A percentile compares a stretch with the other conserved stretches of the same genome.
These are phyloP conservation scores for Ganoderma meredithae DNA, from an alignment of 1,284 basidiomycete genomes.

Conservation along the genomic window DNA sequence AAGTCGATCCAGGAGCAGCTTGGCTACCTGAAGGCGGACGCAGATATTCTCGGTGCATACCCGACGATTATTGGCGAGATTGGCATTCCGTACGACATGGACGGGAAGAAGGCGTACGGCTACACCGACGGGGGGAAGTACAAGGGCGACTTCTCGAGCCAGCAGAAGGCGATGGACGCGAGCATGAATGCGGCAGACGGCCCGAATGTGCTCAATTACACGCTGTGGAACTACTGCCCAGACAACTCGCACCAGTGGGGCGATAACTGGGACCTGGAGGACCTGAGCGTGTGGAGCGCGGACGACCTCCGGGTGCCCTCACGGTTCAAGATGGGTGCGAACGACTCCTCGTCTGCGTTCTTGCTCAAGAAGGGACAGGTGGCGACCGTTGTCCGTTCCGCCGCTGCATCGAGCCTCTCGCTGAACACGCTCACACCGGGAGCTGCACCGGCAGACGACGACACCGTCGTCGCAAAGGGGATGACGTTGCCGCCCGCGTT, in stretches of 20 bases:
- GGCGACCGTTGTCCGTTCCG: conserved; percentile 29
- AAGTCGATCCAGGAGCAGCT: conserved; percentile 87
- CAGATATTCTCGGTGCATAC: conserved; percentile 73
- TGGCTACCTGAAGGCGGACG: conserved; percentile 79
- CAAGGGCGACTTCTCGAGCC: conserved; percentile 81
- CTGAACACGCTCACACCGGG: conserved; percentile 40
- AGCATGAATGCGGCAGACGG: conserved; percentile 93
- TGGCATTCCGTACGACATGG: conserved; percentile 94
- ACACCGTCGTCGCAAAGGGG: conserved; percentile 23
- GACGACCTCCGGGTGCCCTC: conserved; percentile 68
- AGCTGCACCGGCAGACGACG: conserved; percentile 23
- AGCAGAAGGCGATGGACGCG: conserved; percentile 91
- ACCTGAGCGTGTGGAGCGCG: conserved; percentile 87
- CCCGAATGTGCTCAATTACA: conserved; percentile 82
- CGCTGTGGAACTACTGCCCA: conserved; percentile 92
- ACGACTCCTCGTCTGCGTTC: conserved; percentile 43
- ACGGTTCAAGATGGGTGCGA: conserved; percentile 37
- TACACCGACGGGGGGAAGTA: conserved; percentile 79
- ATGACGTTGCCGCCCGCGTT: conserved; percentile 10
- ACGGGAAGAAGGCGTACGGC: conserved; percentile 85
- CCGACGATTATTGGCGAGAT: conserved; percentile 97
- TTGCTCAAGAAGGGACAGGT: conserved; percentile 38
- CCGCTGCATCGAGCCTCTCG: conserved; percentile 42
- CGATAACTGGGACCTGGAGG: conserved; percentile 97
- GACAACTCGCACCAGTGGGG: conserved; percentile 88